A percentile compares a stretch with the other conserved stretches of the same genome.
Evolutionary conservation across 2,329 filamentous ascomycete species (phyloP).

Genomic region (Parasarocladium wereldwijsianum): DNA sequence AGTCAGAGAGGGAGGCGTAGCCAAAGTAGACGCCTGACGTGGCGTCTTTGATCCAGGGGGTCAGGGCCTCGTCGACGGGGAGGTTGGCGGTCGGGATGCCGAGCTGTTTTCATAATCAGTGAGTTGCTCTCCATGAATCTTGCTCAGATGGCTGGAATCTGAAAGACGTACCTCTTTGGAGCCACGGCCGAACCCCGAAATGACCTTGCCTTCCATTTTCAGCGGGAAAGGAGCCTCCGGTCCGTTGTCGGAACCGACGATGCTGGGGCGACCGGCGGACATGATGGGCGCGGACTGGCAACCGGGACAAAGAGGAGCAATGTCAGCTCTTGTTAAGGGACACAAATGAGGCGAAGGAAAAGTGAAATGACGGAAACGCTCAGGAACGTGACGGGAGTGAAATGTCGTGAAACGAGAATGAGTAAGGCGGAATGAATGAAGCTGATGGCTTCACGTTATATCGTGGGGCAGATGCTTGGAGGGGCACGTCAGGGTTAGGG

Average conservation of each 20-base stretch:
- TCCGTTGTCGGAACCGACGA: slow-evolving; percentile 60
- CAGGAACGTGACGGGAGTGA: no score
- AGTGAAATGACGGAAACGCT: no score
- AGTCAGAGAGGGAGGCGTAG: slow-evolving; percentile 59
- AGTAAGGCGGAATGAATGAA: no score
- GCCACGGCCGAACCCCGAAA: slow-evolving; percentile 85
- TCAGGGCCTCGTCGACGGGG: slow-evolving; percentile 48
- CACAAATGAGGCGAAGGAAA: no score
- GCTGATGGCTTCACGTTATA: no score
- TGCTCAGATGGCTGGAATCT: background rate
- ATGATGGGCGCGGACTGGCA: no score
- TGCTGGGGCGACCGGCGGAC: slow-evolving; percentile 38
- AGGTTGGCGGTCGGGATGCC: slow-evolving; percentile 96
- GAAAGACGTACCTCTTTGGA: slow-evolving; percentile 60
- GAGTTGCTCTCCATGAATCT: slow-evolving; percentile 4
- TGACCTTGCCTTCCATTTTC: slow-evolving; percentile 70
- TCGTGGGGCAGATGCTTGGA: no score
- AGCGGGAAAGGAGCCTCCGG: slow-evolving; percentile 71
- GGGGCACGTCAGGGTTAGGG: no score
- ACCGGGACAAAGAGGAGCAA: no score
- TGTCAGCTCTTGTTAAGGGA: no score
- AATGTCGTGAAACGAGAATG: no score
- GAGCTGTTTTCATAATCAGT: slow-evolving; percentile 41
- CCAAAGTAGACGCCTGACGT: slow-evolving; percentile 86
- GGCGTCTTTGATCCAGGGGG: slow-evolving; percentile 46